Base-by-base conservation (phyloP, 2,329 filamentous ascomycete genomes). In the Claviceps citrina region DNA sequence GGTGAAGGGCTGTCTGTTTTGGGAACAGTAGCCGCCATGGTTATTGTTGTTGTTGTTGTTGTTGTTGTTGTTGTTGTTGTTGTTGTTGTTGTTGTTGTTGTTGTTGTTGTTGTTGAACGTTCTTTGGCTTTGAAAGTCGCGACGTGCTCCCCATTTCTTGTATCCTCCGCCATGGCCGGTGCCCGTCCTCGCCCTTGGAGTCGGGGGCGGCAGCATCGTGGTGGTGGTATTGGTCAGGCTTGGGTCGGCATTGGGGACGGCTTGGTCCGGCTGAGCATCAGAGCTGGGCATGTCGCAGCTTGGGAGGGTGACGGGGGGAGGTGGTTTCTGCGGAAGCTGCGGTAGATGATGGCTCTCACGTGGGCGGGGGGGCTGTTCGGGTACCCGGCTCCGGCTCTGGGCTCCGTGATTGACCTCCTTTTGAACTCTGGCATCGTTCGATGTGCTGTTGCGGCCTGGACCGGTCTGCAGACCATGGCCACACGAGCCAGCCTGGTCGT, bases 81-180 rank as follows among this genome's bases (percentile, higher is more conserved):
- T n/a, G n/a, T n/a, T n/a, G n/a, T n/a, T n/a, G n/a, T n/a, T n/a
- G n/a, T n/a, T n/a, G n/a, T n/a, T n/a, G n/a, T n/a, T n/a, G n/a
- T n/a, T n/a, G n/a, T n/a, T n/a, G n/a, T n/a, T n/a, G n/a, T 20
- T 26, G n/a, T 25, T 30, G n/a, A 26, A n/a, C 13, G 2, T 39
- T 10, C 16, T 33, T 6, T 42, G 32, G 28, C 26, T 24, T 5
- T 26, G 25, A 7, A 15, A n/a, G 2, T 30, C 36, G 15, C 34
- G 33, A 12, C 32, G 33, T 38, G 36, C 27, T 32, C 32, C 26
- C n/a, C n/a, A n/a, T 26, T 24, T 16, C 26, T 31, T 40, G 39
- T 36, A 16, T 9, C 30, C 31, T 15, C 40, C 39, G 27, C 40
- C 35, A 20, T 30, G 27, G 15, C 22, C 15, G 27, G 26, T 18